phyloP scores from a whole-genome alignment of 192 early-diverging fungal species.

The Coemansia nantahalensis region DNA sequence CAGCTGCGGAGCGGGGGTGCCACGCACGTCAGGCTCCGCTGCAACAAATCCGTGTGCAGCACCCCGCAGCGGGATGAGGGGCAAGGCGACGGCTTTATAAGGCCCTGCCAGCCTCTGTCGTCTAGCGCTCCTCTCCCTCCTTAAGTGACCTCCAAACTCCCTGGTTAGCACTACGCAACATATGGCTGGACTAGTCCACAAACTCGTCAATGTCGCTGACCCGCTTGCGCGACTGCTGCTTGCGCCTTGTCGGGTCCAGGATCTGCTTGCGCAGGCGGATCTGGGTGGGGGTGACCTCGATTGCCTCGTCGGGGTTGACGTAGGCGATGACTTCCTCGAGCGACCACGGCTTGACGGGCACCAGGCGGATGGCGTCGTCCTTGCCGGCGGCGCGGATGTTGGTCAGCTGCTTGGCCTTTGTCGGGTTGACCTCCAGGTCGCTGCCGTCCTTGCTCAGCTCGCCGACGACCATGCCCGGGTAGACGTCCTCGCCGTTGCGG shows the following conservation, averaged over 20 bases:
- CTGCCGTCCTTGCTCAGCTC: conserved; percentile 69
- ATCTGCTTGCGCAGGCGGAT: conserved; percentile 75
- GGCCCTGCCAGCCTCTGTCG: no score
- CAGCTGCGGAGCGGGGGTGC: no score
- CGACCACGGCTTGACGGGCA: conserved; percentile 63
- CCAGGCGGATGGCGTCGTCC: conserved; percentile 71
- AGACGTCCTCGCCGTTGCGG: conserved; percentile 67
- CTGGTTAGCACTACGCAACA: no score
- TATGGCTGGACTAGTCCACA: no score
- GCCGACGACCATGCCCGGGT: conserved; percentile 86
- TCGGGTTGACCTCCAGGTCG: conserved; percentile 83
- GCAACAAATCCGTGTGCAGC: no score
- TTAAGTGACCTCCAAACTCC: no score
- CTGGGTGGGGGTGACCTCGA: conserved; percentile 75
- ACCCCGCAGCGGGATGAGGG: no score
- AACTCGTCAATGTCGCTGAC: conserved; percentile 42
- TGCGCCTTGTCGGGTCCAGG: conserved; percentile 67
- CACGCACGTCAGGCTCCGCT: no score
- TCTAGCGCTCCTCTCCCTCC: no score
- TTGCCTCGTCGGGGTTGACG: conserved; percentile 75
- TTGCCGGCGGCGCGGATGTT: conserved; percentile 78
- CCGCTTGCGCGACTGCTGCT: conserved; percentile 50
- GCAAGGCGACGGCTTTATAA: no score
- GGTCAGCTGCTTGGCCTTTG: conserved; percentile 75
- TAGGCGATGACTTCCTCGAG: conserved; percentile 81